Base-by-base conservation (phyloP, 2,329 filamentous ascomycete species). In the Colletotrichum camelliae region DNA sequence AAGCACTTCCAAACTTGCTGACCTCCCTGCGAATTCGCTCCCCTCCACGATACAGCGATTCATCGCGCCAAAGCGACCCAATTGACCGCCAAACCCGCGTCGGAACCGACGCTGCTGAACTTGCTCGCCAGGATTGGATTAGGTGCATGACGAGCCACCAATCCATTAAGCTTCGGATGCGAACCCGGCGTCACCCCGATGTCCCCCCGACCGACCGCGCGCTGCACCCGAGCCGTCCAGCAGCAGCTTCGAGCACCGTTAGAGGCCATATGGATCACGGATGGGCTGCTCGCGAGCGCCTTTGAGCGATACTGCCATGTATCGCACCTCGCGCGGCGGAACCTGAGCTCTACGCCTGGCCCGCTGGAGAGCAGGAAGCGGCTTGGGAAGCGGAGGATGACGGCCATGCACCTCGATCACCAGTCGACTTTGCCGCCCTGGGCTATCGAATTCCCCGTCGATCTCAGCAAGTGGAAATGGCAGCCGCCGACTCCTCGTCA, bases 241-340 rank as follows among this genome's bases (percentile, higher is more conserved):
- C 84, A 85, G 60, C 69, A 64, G 60, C 80, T 87, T 57, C 77
- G 82, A 58, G 79, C 84, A 24, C 79, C 85, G 13, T 78, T 79
- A 74, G 88, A 90, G 67, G 83, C 86, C 58, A 80, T 92, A 78
- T 93, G 92, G 91, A 87, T 93, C 77, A 88, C 89, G 35, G 92
- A 94, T 79, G 86, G 90, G 61, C 78, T 89, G 29, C 86, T 94
- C 16, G 82, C 84, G 29, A 82, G 84, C 68, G 88, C 88, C 4
- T 90, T 92, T 78, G 85, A 87, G 62, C 84, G 86, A 21, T 89
- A 86, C 79, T 86, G 81, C 67, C 77, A 80, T 52, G 75, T 81
- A 2, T 84, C 83, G 9, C 74, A 75, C 48, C 60, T 74, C 60
- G 74, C 71, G 33, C 80, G 79, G 21, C 83, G 85, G 43, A 78